phyloP scores from a whole-genome alignment of 306 rosid species.

The Castanea mollissima region DNA sequence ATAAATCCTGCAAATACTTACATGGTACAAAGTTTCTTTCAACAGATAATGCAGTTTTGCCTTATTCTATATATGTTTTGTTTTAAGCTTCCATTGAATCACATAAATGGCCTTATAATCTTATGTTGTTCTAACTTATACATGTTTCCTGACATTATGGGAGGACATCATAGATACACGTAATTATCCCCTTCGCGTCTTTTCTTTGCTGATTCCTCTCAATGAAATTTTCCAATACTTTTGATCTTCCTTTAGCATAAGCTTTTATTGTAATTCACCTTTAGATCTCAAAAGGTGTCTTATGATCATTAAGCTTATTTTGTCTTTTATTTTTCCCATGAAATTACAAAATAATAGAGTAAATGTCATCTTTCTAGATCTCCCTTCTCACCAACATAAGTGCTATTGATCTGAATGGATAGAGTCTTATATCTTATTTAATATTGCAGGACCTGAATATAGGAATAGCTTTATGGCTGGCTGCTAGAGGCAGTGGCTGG shows the following conservation, averaged over 20 bases:
- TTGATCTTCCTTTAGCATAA: not conserved
- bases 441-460: slow-evolving; percentile 77
- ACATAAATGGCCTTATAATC: not conserved
- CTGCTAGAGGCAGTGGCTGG: slow-evolving; percentile 88
- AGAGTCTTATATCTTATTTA: slow-evolving; percentile 7
- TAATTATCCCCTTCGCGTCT: slow-evolving; percentile 1
- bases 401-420: slow-evolving; percentile 18
- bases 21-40: slow-evolving; percentile 58
- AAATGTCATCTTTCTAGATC: not conserved
- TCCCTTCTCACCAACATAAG: slow-evolving; percentile 8
- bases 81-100: not conserved
- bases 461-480: slow-evolving; percentile 93
- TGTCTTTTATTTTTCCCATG: not conserved
- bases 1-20: slow-evolving; percentile 87
- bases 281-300: slow-evolving; percentile 5
- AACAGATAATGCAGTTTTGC: slow-evolving; percentile 3
- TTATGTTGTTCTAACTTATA: not conserved
- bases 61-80: not conserved
- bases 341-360: not conserved
- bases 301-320: not conserved
- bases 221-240: too few relatives aligned
- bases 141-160: not conserved
- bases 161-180: not conserved
- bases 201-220: not conserved
- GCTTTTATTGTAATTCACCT: not conserved